These are phyloP conservation scores for Lagenidium giganteum DNA, from an alignment of 352 stramenopile species.

Conservation along the genomic window DNA sequence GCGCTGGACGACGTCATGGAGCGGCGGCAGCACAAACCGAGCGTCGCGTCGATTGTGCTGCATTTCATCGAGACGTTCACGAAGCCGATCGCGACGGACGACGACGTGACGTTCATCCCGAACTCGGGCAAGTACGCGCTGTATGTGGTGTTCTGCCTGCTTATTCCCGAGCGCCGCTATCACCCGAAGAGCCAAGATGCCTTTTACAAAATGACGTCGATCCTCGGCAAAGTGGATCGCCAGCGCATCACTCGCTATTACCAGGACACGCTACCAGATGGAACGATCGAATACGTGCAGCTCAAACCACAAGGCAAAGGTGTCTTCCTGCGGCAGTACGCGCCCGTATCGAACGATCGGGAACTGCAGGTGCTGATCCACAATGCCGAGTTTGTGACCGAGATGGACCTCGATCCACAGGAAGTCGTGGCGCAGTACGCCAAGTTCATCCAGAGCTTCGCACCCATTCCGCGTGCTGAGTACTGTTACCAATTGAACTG, in stretches of 20 bases:
- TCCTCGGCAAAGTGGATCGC: constrained; percentile 49
- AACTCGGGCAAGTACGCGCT: constrained; percentile 37
- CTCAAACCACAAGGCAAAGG: constrained; percentile 52
- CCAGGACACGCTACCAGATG: constrained; percentile 4
- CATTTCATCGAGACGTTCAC: constrained; percentile 51
- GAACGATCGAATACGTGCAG: constrained; percentile 18
- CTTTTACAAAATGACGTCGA: constrained; percentile 66
- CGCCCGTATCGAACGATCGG: constrained; percentile 9
- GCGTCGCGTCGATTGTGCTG: constrained; percentile 21
- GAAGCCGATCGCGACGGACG: constrained; percentile 40
- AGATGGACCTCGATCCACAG: constrained; percentile 25
- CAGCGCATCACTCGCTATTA: constrained; percentile 52
- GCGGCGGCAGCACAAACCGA: too few relatives aligned
- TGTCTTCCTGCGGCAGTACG: constrained; percentile 36
- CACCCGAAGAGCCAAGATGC: constrained; percentile 40
- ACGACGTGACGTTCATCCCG: constrained; percentile 59
- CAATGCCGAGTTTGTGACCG: constrained; percentile 21
- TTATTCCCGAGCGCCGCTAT: constrained; percentile 25
- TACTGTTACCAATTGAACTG: too few relatives aligned
- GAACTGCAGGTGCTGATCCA: constrained; percentile 18
- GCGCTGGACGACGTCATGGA: not conserved
- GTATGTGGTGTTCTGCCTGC: constrained; percentile 33
- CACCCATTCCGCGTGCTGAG: too few relatives aligned
- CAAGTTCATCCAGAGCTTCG: constrained; percentile 33
- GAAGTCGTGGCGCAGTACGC: constrained; percentile 27